Percentiles rank a stretch among this genome's conserved stretches.
phyloP scores from a whole-genome alignment of 441 rosid species.

The Dalechampia spathulata region DNA sequence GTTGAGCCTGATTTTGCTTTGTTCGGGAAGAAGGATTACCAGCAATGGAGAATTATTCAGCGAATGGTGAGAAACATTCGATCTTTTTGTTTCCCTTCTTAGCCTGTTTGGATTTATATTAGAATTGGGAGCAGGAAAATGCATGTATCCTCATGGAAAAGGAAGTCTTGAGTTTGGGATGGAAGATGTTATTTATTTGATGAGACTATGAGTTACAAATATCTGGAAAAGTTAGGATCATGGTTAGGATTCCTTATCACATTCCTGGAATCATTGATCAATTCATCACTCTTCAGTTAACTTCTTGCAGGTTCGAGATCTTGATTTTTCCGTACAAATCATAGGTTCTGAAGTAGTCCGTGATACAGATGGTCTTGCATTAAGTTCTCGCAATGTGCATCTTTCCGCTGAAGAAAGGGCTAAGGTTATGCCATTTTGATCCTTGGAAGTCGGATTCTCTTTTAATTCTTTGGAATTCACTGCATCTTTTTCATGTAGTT shows the following conservation, averaged over 20 bases:
- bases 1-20: slow-evolving; percentile 82
- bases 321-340: slow-evolving; percentile 62
- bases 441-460: not conserved
- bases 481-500: not conserved
- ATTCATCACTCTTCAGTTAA: slow-evolving; percentile 2
- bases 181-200: not conserved
- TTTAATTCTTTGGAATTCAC: not conserved
- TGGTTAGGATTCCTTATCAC: not conserved
- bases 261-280: not conserved
- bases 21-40: slow-evolving; percentile 87
- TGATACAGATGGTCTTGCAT: slow-evolving; percentile 73
- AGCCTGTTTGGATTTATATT: not conserved
- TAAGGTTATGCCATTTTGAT: slow-evolving; percentile 32
- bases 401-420: slow-evolving; percentile 59
- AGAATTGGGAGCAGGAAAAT: not conserved
- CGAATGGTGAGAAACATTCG: slow-evolving; percentile 36
- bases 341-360: slow-evolving; percentile 67
- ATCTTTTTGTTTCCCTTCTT: not conserved
- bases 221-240: slow-evolving; percentile 8
- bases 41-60: slow-evolving; percentile 63
- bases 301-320: slow-evolving; percentile 64
- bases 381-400: slow-evolving; percentile 83
- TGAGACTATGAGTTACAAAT: too few species aligned
- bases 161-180: not conserved
- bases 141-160: not conserved